Percentiles rank a stretch among this genome's conserved stretches.
Evolutionary conservation across 768 basidiomycete genomes (phyloP).

Genomic region (Pleurotus cornucopiae): DNA sequence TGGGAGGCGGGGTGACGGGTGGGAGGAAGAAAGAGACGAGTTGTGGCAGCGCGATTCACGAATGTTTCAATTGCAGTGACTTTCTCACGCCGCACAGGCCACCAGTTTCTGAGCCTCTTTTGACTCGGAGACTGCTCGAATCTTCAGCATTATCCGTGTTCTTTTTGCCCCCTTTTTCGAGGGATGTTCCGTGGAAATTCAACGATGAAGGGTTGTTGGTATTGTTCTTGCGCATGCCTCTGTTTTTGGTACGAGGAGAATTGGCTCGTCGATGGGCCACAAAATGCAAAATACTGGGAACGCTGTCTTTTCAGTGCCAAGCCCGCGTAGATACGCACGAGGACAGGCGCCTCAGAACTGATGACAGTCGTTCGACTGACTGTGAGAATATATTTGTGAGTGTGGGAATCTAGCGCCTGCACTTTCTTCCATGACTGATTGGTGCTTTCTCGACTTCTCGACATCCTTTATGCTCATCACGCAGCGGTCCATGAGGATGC

Average conservation of each 20-base stretch:
- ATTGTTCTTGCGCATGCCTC: background rate
- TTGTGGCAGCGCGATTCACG: conserved; percentile 29
- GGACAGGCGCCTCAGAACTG: background rate
- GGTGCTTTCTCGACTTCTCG: too few species aligned
- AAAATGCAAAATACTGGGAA: background rate
- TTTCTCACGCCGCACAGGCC: conserved; percentile 39
- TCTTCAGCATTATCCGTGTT: conserved; percentile 21
- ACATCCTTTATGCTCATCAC: too few species aligned
- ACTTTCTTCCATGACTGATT: too few species aligned
- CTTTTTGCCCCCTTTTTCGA: conserved; percentile 19
- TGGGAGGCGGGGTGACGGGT: conserved; percentile 23
- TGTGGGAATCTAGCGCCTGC: background rate
- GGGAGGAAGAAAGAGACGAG: conserved; percentile 33
- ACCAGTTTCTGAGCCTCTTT: conserved; percentile 40
- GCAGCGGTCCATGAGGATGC: too few species aligned
- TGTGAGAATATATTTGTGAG: background rate
- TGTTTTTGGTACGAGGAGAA: background rate
- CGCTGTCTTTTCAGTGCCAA: background rate
- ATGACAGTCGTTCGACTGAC: conserved; percentile 14
- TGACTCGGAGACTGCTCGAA: conserved; percentile 43
- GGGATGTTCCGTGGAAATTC: conserved; percentile 14
- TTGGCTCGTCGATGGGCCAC: background rate
- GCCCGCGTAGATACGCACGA: background rate
- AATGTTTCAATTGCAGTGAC: conserved; percentile 29
- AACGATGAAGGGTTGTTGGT: conserved; percentile 10